Evolutionary conservation across 495 filamentous ascomycete species (phyloP), one percentile per base, ranked within the genome.

Genomic region (Chaetomium tenue): DNA sequence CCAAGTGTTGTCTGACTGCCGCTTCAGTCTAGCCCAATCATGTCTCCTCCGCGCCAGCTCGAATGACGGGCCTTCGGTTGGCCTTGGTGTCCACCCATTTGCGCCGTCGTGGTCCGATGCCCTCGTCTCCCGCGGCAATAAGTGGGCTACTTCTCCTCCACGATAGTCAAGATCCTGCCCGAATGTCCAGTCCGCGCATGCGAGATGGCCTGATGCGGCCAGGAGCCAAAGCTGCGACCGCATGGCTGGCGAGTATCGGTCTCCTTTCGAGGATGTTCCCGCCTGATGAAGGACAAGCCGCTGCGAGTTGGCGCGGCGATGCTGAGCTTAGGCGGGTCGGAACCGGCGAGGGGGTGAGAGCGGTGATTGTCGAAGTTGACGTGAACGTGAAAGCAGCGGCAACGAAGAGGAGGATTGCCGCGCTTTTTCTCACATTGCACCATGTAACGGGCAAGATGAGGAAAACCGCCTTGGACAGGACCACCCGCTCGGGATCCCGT

Each of bases 1-100:
- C 72, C 73, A 80, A 3, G 70, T 65, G 30, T 64, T 69, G n/a
- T 13, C 59, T 48, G 52, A 33, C 39, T 52, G 39, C 18, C 60
- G 25, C 57, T 53, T 48, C 59, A 58, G 20, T 55, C 46, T 64
- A 2, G 33, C n/a, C 60, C 60, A 60, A 1, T 54, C 63, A n/a
- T 42, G 69, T 51, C 52, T 61, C 42, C 52, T 52, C 20, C 63
- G 50, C 57, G 15, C 58, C 20, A 68, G 54, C 52, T 63, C 46
- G 15, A 61, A 15, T 26, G 61, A 25, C 0, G 65, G 65, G 0
- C 48, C 56, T 0, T 64, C 61, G 28, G 65, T 67, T 9, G 65
- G 65, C 30, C 46, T 60, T 18, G 61, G 65, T 20, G 65, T 56
- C 61, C 61, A 67, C 23, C 65, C 65, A 33, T 61, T 61, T 1